phyloP scores from a whole-genome alignment of 371 early-diverging fungal genomes.

The Smittium mucronatum region DNA sequence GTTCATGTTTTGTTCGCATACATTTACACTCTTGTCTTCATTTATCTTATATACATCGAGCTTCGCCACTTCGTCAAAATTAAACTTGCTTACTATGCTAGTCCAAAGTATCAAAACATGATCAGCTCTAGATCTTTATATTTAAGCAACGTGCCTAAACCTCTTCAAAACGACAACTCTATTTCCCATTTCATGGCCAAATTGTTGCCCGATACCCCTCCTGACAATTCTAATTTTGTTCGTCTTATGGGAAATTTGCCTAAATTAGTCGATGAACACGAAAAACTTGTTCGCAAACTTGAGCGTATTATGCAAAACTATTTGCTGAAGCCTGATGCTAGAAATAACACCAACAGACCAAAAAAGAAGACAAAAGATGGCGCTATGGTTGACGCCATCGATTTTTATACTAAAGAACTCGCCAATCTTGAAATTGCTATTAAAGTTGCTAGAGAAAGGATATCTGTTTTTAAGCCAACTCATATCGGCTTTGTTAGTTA shows the following conservation, averaged over 20 bases:
- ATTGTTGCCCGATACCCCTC: constrained; percentile 34
- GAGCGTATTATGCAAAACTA: constrained; percentile 52
- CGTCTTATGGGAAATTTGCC: constrained; percentile 50
- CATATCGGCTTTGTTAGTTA: constrained; percentile 67
- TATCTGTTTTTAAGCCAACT: constrained; percentile 40
- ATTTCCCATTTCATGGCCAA: constrained; percentile 40
- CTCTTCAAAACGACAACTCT: constrained; percentile 42
- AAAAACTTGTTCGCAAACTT: constrained; percentile 43
- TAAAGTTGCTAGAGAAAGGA: constrained; percentile 36
- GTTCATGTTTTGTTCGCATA: constrained; percentile 46
- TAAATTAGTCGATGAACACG: constrained; percentile 54
- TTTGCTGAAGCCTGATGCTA: constrained; percentile 34
- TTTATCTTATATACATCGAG: constrained; percentile 34
- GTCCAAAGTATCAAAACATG: constrained; percentile 43
- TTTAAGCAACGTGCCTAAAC: constrained; percentile 49
- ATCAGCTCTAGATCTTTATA: constrained; percentile 52
- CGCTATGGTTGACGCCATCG: constrained; percentile 59
- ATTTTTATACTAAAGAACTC: constrained; percentile 49
- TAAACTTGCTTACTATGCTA: constrained; percentile 44
- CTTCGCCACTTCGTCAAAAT: constrained; percentile 40
- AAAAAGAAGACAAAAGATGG: constrained; percentile 35
- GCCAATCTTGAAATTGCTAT: constrained; percentile 52
- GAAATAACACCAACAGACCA: constrained; percentile 16
- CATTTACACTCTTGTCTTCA: constrained; percentile 40
- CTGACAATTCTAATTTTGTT: constrained; percentile 52